Base-by-base conservation (phyloP, 2,329 filamentous ascomycete genomes). In the Pseudocercospora cruenta region DNA sequence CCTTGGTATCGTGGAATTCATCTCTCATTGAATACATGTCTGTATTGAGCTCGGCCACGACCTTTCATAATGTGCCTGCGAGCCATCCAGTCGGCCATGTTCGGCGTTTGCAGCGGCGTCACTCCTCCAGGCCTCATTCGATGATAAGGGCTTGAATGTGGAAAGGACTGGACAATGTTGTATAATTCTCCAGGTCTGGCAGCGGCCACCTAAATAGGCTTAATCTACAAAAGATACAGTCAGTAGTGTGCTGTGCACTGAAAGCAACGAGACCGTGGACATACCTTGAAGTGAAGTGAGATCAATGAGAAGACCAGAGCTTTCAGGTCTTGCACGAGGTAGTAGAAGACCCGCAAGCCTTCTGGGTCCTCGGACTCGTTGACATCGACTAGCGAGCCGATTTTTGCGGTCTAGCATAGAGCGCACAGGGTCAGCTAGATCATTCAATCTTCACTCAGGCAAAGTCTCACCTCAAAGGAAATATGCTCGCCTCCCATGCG, bases 241-340 rank as follows among this genome's bases (percentile, higher is more conserved):
- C 24, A n/a, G 36, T 19, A 47, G 19, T 19, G 16, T 12, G 58
- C 24, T 63, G 28, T 58, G 24, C 12, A 62, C 21, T 36, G 5
- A 19, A 54, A n/a, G 14, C 21, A 51, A 28, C 7, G 12, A 9
- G 21, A n/a, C 22, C 51, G 22, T 21, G 55, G n/a, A 43, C 72
- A 55, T 77, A 88, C 88, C 90, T 99, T 99, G 85, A 99, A 99
- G 82, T 99, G 95, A 70, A 99, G 85, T 2, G 93, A 92, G 74
- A 98, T 99, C 71, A 99, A 82, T 62, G 94, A 97, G 80, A 99
- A 99, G 2, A 99, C 93, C 43, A 99, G 84, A 0, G 95, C 95
- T 82, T 98, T 99, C 26, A 99, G 83, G 77, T 99, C 95, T 78
- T 99, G 95, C 4, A 98, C 94, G 7, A 99, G 89, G 77, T 99